Conservation (phyloP, 257 asterid genomes). For the Solanum pinnatisectum region DNA sequence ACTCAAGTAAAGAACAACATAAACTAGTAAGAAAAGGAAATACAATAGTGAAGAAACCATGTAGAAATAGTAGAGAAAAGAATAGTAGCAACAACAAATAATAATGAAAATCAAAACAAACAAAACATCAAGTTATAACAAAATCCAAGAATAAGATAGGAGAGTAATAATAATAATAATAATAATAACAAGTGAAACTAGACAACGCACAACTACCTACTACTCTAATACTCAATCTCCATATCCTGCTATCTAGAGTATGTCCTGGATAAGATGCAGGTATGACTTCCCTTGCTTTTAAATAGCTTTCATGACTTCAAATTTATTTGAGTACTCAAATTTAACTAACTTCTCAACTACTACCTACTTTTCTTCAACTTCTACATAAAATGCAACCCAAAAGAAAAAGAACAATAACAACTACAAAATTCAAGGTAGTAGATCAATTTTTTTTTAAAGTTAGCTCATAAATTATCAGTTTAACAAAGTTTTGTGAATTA, state of each 20-base stretch:
- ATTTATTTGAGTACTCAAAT: neutral
- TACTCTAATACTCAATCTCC: neutral
- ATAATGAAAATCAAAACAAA: neutral
- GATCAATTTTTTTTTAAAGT: neutral
- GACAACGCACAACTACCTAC: neutral
- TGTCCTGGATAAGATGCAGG: neutral
- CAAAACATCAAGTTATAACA: neutral
- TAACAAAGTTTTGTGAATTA: neutral
- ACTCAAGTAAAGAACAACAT: neutral
- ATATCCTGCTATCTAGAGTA: neutral
- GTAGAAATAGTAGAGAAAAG: neutral
- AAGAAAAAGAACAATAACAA: neutral
- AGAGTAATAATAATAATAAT: neutral
- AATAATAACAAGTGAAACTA: neutral
- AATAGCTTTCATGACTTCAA: neutral
- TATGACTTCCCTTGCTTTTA: neutral
- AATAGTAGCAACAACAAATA: accelerated
- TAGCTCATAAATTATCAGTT: neutral
- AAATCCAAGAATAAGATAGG: neutral
- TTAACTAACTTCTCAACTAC: neutral
- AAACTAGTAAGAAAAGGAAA: too few relatives aligned
- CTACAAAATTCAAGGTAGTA: neutral
- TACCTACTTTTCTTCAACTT: neutral
- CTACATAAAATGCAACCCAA: neutral
- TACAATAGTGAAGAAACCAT: too few relatives aligned